Evolutionary conservation across 495 filamentous ascomycete genomes (phyloP).

Genomic region (Hypoxylon fuscum): DNA sequence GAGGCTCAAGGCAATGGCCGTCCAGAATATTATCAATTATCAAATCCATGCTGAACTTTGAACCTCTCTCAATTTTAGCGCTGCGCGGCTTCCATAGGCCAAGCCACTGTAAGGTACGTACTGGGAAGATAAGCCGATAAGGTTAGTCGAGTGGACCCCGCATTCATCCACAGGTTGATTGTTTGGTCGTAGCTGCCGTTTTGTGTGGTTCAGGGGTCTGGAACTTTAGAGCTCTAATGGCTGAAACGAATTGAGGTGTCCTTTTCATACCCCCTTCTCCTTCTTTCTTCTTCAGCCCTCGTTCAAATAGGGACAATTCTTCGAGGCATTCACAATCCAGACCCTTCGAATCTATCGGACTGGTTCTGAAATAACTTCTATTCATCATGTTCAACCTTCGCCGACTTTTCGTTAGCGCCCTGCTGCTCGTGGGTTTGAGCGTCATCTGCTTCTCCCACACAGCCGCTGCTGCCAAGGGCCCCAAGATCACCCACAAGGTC

Average conservation of each 20-base stretch:
- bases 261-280: constrained; percentile 20
- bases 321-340: background rate
- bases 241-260: constrained; percentile 40
- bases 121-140: constrained; percentile 30
- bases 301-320: constrained; percentile 23
- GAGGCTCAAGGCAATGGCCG: constrained; percentile 5
- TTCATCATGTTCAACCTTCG: constrained; percentile 64
- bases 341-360: constrained; percentile 15
- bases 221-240: constrained; percentile 19
- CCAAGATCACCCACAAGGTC: constrained; percentile 97
- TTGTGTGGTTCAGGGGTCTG: constrained; percentile 31
- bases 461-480: constrained; percentile 81
- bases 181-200: background rate
- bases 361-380: constrained; percentile 10
- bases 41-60: background rate
- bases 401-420: constrained; percentile 68
- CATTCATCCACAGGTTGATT: constrained; percentile 21
- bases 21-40: no score
- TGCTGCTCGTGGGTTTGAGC: constrained; percentile 77
- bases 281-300: constrained; percentile 11
- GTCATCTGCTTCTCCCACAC: constrained; percentile 78
- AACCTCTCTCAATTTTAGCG: background rate
- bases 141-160: constrained; percentile 27
- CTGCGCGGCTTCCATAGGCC: no score
- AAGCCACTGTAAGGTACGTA: background rate